A percentile compares a stretch with the other conserved stretches of the same genome.
Evolutionary conservation across 768 basidiomycete genomes (phyloP).

Genomic region (Russula olivacea): DNA sequence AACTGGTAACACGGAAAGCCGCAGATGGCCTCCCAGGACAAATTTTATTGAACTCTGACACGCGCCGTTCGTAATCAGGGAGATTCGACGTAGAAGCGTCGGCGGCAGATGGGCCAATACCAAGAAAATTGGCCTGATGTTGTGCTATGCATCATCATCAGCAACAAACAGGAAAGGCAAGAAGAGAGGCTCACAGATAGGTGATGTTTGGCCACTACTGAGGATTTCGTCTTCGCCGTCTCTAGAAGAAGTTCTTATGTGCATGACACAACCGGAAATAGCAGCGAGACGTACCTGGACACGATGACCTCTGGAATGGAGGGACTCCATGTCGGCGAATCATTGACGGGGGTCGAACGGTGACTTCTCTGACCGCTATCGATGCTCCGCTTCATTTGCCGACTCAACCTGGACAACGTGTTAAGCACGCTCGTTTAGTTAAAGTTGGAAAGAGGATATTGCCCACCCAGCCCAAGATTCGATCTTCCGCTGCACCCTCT

Average conservation of each 20-base stretch:
- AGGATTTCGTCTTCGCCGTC: slow-evolving; percentile 56
- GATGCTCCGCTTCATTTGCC: slow-evolving; percentile 34
- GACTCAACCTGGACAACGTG: slow-evolving; percentile 25
- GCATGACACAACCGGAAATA: neutral
- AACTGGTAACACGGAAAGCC: slow-evolving; percentile 45
- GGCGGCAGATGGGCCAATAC: slow-evolving; percentile 11
- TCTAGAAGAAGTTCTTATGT: slow-evolving; percentile 1
- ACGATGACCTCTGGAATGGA: slow-evolving; percentile 38
- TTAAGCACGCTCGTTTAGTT: neutral
- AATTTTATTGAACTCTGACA: slow-evolving; percentile 39
- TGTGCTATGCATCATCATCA: slow-evolving; percentile 10
- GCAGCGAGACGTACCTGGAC: slow-evolving; percentile 33
- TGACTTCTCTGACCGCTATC: slow-evolving; percentile 29
- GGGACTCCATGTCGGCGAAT: slow-evolving; percentile 25
- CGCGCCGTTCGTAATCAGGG: slow-evolving; percentile 33
- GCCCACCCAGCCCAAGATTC: slow-evolving; percentile 47
- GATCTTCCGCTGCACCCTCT: slow-evolving; percentile 42
- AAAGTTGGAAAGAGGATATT: neutral
- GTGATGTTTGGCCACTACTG: slow-evolving; percentile 75
- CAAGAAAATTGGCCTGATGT: slow-evolving; percentile 4
- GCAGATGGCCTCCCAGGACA: slow-evolving; percentile 34
- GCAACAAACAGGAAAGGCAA: neutral
- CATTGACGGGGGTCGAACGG: slow-evolving; percentile 13
- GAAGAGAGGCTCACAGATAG: slow-evolving; percentile 44
- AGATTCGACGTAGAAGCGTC: slow-evolving; percentile 27